phyloP scores from a whole-genome alignment of 768 basidiomycete species.

The Mycena pura region DNA sequence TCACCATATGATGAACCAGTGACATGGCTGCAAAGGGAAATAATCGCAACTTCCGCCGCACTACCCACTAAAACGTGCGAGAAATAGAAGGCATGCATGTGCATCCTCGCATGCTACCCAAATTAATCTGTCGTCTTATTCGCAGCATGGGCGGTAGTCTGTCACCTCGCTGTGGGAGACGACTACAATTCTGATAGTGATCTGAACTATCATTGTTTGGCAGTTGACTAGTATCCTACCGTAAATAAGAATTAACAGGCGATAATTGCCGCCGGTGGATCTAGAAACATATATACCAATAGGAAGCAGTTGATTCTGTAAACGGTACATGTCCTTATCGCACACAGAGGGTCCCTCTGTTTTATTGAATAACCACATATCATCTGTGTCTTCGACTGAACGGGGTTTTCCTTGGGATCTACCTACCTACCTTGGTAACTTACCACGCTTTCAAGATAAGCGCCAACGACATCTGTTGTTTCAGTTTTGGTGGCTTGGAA shows the following conservation, averaged over 20 bases:
- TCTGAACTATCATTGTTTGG: background rate
- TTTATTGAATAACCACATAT: background rate
- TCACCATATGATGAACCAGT: no score
- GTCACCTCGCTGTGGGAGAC: background rate
- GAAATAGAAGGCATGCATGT: background rate
- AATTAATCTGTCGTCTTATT: background rate
- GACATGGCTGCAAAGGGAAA: no score
- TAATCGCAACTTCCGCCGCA: no score
- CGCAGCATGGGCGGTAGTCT: background rate
- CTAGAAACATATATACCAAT: background rate
- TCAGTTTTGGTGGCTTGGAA: background rate
- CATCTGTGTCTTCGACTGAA: background rate
- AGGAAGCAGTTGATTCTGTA: background rate
- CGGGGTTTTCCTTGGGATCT: no score
- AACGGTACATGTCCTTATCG: background rate
- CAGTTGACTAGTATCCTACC: background rate
- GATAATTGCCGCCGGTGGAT: no score
- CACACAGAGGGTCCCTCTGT: background rate
- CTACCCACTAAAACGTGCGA: no score
- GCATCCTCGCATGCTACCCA: background rate
- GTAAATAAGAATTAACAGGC: background rate
- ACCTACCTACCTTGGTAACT: no score
- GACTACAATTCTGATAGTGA: background rate
- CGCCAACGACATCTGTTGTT: background rate
- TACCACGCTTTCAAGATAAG: background rate